Conservation (phyloP, 768 basidiomycete genomes). For the Mycena belliarum region DNA sequence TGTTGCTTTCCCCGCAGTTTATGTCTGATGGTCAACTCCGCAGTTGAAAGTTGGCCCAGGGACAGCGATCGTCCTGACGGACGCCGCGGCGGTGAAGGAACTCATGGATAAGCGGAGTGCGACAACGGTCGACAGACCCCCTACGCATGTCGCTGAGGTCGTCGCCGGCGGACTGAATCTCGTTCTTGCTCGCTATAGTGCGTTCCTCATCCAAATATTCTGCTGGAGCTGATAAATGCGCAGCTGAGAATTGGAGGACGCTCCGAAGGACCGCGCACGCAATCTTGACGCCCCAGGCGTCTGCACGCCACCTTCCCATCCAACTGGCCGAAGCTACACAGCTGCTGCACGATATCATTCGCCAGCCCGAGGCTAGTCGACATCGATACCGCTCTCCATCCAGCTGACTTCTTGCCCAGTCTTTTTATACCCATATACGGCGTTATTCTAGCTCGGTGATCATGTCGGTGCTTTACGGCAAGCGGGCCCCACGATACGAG, state of each 20-base stretch:
- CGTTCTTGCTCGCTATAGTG: conserved; percentile 2
- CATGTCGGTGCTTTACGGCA: conserved; percentile 32
- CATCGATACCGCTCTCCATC: not conserved
- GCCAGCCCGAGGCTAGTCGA: conserved; percentile 1
- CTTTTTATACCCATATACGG: conserved; percentile 31
- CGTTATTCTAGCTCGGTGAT: conserved; percentile 34
- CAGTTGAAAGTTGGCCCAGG: conserved; percentile 10
- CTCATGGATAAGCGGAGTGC: conserved; percentile 16
- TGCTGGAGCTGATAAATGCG: not conserved
- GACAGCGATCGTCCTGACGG: conserved; percentile 3
- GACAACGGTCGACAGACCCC: conserved; percentile 28
- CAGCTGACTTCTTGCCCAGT: conserved; percentile 11
- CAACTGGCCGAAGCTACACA: conserved; percentile 24
- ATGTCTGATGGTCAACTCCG: not conserved
- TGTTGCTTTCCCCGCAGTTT: not conserved
- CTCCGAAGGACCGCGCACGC: conserved; percentile 19
- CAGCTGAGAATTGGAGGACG: conserved; percentile 14
- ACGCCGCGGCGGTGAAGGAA: conserved; percentile 9
- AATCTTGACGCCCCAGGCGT: conserved; percentile 24
- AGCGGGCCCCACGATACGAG: conserved; percentile 29
- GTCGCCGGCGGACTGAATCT: conserved; percentile 20
- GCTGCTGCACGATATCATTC: conserved; percentile 9
- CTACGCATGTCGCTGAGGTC: conserved; percentile 20
- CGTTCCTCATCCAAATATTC: not conserved
- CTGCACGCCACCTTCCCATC: conserved; percentile 22